phyloP scores from a whole-genome alignment of 2,329 filamentous ascomycete species.

The Cladophialophora bantiana region DNA sequence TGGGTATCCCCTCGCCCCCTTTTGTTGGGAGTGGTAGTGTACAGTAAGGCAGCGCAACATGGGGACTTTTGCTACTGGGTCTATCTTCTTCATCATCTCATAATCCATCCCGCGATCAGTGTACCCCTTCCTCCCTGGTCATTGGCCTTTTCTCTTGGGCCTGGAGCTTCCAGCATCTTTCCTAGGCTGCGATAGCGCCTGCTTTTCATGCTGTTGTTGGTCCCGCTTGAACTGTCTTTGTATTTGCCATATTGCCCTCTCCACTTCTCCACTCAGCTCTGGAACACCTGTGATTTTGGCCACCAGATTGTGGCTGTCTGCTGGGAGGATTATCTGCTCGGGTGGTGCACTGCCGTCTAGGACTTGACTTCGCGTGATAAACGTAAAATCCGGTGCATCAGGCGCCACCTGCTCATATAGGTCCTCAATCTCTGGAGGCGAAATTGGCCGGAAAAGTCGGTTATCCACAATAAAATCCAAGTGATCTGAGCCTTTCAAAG shows the following conservation, averaged over 20 bases:
- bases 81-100: slow-evolving; percentile 4
- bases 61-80: background rate
- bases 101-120: background rate
- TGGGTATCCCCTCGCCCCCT: background rate
- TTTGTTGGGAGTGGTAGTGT: background rate
- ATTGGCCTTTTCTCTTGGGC: background rate
- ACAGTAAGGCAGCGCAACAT: background rate
- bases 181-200: slow-evolving; percentile 1
- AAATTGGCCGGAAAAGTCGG: slow-evolving; percentile 69
- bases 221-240: slow-evolving; percentile 47
- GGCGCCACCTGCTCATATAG: slow-evolving; percentile 67
- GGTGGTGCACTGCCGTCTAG: slow-evolving; percentile 46
- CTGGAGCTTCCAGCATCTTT: slow-evolving; percentile 11
- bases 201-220: slow-evolving; percentile 15
- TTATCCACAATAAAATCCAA: slow-evolving; percentile 80
- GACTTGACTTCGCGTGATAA: slow-evolving; percentile 46
- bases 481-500: slow-evolving; percentile 82
- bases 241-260: slow-evolving; percentile 78
- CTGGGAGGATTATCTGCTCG: slow-evolving; percentile 55
- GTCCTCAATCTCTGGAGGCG: slow-evolving; percentile 74
- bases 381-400: slow-evolving; percentile 44
- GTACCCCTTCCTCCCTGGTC: background rate
- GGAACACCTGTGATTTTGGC: slow-evolving; percentile 70
- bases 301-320: slow-evolving; percentile 62
- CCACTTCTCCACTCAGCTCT: slow-evolving; percentile 74